Conservation (phyloP, 1,284 basidiomycete species). For the Tilletia walkeri region DNA sequence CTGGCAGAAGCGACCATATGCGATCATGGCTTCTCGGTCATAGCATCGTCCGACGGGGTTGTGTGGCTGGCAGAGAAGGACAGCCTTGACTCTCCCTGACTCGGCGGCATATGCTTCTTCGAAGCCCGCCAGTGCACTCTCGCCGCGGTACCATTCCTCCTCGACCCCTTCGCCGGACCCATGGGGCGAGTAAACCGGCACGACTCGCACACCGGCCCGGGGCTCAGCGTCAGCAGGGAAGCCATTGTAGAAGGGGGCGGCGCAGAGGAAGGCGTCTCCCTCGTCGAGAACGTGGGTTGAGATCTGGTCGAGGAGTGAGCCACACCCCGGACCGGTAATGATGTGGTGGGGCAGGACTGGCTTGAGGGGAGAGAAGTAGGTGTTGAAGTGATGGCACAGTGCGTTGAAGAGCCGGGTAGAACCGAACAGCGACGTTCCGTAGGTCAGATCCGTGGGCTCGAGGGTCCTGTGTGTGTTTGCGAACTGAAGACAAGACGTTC, state of each 20-base stretch:
- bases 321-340: constrained; percentile 29
- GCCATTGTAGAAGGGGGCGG: constrained; percentile 21
- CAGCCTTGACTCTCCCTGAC: constrained; percentile 23
- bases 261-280: constrained; percentile 23
- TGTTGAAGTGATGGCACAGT: constrained; percentile 24
- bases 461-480: constrained; percentile 1
- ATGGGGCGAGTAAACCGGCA: neutral
- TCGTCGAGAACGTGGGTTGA: constrained; percentile 24
- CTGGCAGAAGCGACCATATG: constrained; percentile 26
- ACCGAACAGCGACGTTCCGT: constrained; percentile 28
- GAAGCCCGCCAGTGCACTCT: constrained; percentile 11
- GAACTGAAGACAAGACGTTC: neutral
- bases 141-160: constrained; percentile 3
- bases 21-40: constrained; percentile 15
- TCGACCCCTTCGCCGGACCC: constrained; percentile 8
- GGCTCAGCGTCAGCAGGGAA: constrained; percentile 13
- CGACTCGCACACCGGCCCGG: neutral
- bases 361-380: constrained; percentile 20
- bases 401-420: constrained; percentile 29
- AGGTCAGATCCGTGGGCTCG: constrained; percentile 10
- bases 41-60: constrained; percentile 20
- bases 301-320: constrained; percentile 29
- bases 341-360: constrained; percentile 24
- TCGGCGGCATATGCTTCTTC: constrained; percentile 28
- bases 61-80: constrained; percentile 46